Percentiles rank a stretch among this genome's conserved stretches.
phyloP scores from a whole-genome alignment of 2,329 filamentous ascomycete genomes.

The Delphinella strobiligena region DNA sequence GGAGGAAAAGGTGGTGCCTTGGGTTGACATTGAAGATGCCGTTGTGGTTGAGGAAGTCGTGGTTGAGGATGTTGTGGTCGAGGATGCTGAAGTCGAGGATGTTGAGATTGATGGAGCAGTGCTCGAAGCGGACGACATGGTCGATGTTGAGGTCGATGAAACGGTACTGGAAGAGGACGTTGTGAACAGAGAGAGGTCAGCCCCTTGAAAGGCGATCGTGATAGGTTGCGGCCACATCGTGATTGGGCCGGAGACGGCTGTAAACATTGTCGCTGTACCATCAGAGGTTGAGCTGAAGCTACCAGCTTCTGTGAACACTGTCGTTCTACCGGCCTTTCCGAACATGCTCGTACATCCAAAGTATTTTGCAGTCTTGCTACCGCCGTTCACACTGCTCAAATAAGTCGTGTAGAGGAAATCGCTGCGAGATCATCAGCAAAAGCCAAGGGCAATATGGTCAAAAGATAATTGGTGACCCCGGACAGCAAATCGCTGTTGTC shows the following conservation, averaged over 20 bases:
- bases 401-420: slow-evolving; percentile 2
- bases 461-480: slow-evolving; percentile 10
- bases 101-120: background rate
- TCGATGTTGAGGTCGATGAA: background rate
- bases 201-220: slow-evolving; percentile 9
- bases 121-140: background rate
- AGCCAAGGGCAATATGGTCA: background rate
- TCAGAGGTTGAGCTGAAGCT: slow-evolving; percentile 5
- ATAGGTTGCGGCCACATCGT: slow-evolving; percentile 19
- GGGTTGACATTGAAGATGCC: too few species aligned
- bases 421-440: slow-evolving; percentile 1
- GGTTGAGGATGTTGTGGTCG: background rate
- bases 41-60: too few species aligned
- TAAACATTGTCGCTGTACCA: background rate
- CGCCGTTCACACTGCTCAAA: slow-evolving; percentile 6
- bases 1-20: too few species aligned
- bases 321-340: slow-evolving; percentile 7
- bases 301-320: slow-evolving; percentile 8
- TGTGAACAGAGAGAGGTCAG: slow-evolving; percentile 10
- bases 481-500: slow-evolving; percentile 19
- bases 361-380: slow-evolving; percentile 6
- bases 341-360: slow-evolving; percentile 13
- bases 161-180: background rate
- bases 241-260: slow-evolving; percentile 13
- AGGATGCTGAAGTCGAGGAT: background rate